Conservation (phyloP, 257 asterid genomes). For the Przewalskia tangutica region DNA sequence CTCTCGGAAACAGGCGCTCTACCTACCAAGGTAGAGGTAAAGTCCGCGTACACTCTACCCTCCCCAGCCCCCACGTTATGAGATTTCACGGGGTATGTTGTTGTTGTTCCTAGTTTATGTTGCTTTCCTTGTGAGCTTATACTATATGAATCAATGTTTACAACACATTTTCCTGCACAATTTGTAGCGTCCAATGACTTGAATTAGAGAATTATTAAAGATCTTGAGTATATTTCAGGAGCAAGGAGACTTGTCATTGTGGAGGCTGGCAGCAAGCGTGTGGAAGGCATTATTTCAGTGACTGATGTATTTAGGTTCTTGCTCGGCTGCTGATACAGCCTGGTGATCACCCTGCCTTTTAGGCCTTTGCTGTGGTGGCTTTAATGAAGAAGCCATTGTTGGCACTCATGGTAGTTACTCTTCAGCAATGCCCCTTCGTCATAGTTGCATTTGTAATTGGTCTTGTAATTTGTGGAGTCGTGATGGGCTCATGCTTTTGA, state of each 20-base stretch:
- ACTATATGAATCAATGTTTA: background rate
- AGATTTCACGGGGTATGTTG: no score
- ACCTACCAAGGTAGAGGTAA: no score
- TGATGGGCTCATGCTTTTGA: constrained; percentile 17
- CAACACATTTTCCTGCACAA: background rate
- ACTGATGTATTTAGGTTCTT: constrained; percentile 60
- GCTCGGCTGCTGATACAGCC: constrained; percentile 31
- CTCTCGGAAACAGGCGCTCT: no score
- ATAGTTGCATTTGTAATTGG: constrained; percentile 3
- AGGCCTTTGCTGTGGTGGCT: constrained; percentile 13
- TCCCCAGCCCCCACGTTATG: no score
- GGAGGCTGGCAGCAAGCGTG: constrained; percentile 73
- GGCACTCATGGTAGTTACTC: constrained; percentile 4
- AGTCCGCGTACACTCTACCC: no score
- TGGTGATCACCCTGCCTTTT: constrained; percentile 7
- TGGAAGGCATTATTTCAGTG: constrained; percentile 60
- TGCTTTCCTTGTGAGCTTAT: background rate
- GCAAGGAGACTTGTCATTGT: constrained; percentile 61
- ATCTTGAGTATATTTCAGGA: constrained; percentile 27
- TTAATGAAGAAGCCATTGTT: background rate
- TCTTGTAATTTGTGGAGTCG: constrained; percentile 5
- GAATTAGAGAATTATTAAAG: background rate
- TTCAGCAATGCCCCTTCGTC: constrained; percentile 4
- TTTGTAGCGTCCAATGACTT: background rate
- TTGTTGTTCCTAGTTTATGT: background rate